A percentile compares a stretch with the other conserved stretches of the same genome.
phyloP scores from a whole-genome alignment of 495 filamentous ascomycete genomes.

The Penicillium paxilli region DNA sequence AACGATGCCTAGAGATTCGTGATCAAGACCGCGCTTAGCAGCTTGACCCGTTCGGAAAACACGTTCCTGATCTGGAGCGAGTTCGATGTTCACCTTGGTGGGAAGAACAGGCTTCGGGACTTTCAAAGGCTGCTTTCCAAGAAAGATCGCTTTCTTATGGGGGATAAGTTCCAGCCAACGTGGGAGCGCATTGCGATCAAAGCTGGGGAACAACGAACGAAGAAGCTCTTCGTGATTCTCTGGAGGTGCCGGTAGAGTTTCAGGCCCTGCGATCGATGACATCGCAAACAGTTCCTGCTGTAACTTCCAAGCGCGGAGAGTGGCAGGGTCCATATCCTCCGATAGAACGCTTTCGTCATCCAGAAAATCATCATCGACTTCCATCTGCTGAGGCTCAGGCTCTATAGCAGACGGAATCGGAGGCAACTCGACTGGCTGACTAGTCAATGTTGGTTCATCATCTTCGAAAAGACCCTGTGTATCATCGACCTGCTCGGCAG shows the following conservation, averaged over 20 bases:
- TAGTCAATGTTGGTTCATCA: slow-evolving; percentile 28
- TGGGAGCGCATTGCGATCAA: slow-evolving; percentile 62
- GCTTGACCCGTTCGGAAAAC: slow-evolving; percentile 67
- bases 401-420: slow-evolving; percentile 24
- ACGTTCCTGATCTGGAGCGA: slow-evolving; percentile 78
- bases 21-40: slow-evolving; percentile 55
- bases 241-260: slow-evolving; percentile 54
- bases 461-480: slow-evolving; percentile 43
- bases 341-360: slow-evolving; percentile 29
- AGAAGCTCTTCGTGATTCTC: slow-evolving; percentile 69
- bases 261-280: slow-evolving; percentile 37
- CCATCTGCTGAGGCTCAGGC: slow-evolving; percentile 30
- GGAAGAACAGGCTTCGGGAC: slow-evolving; percentile 78
- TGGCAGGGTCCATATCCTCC: slow-evolving; percentile 46
- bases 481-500: slow-evolving; percentile 39
- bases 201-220: slow-evolving; percentile 67
- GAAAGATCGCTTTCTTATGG: slow-evolving; percentile 67
- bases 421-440: slow-evolving; percentile 23
- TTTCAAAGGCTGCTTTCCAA: slow-evolving; percentile 68
- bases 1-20: slow-evolving; percentile 58
- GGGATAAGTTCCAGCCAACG: slow-evolving; percentile 74
- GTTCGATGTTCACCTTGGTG: slow-evolving; percentile 82
- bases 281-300: slow-evolving; percentile 54
- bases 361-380: slow-evolving; percentile 36
- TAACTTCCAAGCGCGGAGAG: slow-evolving; percentile 49